phyloP scores from a whole-genome alignment of 148 eudicot species.

The Beta vulgaris region DNA sequence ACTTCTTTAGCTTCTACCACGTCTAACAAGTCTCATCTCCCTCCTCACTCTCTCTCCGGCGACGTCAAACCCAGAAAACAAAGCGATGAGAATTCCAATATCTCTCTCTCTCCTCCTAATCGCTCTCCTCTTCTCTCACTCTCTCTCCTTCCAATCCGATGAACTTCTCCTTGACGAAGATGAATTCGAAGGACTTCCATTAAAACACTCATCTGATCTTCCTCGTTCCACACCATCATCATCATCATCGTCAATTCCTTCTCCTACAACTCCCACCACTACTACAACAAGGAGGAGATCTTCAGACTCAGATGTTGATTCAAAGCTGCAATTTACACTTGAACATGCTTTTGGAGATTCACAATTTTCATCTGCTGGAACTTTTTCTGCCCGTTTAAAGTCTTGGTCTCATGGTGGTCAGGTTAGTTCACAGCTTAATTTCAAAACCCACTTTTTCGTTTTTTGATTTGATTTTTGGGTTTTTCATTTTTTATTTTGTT shows the following conservation, averaged over 20 bases:
- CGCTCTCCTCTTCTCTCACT: conserved; percentile 24
- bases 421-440: conserved; percentile 32
- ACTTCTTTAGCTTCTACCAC: too few species aligned
- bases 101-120: not conserved
- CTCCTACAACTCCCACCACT: not conserved
- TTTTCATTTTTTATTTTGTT: not conserved
- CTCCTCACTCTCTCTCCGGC: not conserved
- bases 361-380: conserved; percentile 68
- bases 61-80: not conserved
- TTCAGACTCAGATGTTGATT: conserved; percentile 65
- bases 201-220: not conserved
- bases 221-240: not conserved
- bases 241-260: not conserved
- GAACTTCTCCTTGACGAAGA: conserved; percentile 58
- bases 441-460: not conserved
- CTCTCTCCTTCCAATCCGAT: conserved; percentile 65
- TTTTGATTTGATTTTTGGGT: too few species aligned
- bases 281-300: conserved; percentile 39
- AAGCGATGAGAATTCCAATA: not conserved
- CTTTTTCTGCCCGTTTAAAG: conserved; percentile 81
- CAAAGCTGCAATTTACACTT: conserved; percentile 67
- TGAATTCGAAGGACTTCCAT: conserved; percentile 19
- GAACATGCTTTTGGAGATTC: conserved; percentile 90
- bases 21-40: too few species aligned
- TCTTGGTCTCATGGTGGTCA: conserved; percentile 80